phyloP scores from a whole-genome alignment of 768 basidiomycete genomes.

The Russula virescens region DNA sequence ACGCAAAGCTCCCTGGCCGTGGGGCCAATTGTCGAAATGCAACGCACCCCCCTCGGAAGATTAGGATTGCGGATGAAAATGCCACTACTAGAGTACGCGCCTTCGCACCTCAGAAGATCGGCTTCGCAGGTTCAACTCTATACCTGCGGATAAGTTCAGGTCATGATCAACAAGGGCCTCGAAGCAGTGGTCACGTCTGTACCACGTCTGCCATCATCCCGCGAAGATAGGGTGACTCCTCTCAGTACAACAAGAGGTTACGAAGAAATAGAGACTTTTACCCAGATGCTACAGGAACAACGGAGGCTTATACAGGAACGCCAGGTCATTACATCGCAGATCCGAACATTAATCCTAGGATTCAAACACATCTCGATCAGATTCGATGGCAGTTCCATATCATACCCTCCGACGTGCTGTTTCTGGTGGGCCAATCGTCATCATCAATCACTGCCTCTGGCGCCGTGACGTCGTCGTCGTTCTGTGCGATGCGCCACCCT shows the following conservation, averaged over 20 bases:
- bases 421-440: conserved; percentile 2
- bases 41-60: background rate
- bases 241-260: background rate
- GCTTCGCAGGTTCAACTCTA: conserved; percentile 2
- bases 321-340: background rate
- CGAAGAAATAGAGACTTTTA: background rate
- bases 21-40: conserved; percentile 3
- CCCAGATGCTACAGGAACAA: background rate
- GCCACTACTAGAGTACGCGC: background rate
- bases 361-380: conserved; percentile 12
- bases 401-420: conserved; percentile 3
- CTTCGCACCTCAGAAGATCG: conserved; percentile 15
- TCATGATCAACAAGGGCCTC: background rate
- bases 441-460: conserved; percentile 8
- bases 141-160: conserved; percentile 7
- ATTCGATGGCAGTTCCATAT: background rate
- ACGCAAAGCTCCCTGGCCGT: background rate
- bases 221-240: background rate
- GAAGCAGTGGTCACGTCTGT: background rate
- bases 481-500: background rate
- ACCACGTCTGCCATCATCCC: background rate
- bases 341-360: background rate
- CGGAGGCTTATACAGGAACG: background rate
- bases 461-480: conserved; percentile 13
- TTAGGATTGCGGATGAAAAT: background rate